Percentiles rank a stretch among this genome's conserved stretches.
Evolutionary conservation across 2,329 filamentous ascomycete genomes (phyloP).

Genomic region (Trichoderma cornu-damae): DNA sequence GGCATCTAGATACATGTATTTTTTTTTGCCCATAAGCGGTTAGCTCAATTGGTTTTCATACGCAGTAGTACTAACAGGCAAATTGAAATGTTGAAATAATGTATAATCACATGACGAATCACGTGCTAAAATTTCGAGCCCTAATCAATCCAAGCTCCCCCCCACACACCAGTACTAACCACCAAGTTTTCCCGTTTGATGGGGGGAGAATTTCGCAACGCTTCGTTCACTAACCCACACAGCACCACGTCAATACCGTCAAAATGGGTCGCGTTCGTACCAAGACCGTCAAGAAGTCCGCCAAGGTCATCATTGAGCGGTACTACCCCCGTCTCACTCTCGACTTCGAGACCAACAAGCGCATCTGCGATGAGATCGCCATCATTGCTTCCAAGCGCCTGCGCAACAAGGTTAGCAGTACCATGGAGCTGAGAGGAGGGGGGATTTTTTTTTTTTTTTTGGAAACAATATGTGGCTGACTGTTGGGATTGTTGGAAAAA

Average conservation of each 20-base stretch:
- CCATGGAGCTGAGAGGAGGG: not conserved
- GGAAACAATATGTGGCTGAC: conserved; percentile 14
- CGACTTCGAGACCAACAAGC: conserved; percentile 99
- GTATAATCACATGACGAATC: conserved; percentile 27
- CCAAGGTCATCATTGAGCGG: conserved; percentile 99
- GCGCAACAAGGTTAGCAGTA: conserved; percentile 81
- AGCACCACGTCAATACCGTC: conserved; percentile 42
- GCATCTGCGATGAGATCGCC: conserved; percentile 99
- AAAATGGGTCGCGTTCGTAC: conserved; percentile 68
- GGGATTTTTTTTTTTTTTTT: no score
- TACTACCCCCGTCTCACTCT: conserved; percentile 97
- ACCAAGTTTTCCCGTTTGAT: conserved; percentile 27
- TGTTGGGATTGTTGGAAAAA: conserved; percentile 40
- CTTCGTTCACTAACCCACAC: conserved; percentile 27
- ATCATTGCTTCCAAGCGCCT: conserved; percentile 99
- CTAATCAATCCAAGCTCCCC: conserved; percentile 27
- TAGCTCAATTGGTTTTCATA: not conserved
- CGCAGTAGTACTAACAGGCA: not conserved
- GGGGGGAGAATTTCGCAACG: conserved; percentile 27
- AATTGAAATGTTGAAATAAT: fast-evolving
- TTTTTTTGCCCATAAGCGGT: no score
- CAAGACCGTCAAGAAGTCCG: conserved; percentile 69
- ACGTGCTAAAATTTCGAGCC: conserved; percentile 26
- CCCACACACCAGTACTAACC: conserved; percentile 26
- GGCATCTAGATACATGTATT: no score